These are phyloP conservation scores for Cyclotella atomus DNA, from an alignment of 108 stramenopile genomes.

Conservation along the genomic window DNA sequence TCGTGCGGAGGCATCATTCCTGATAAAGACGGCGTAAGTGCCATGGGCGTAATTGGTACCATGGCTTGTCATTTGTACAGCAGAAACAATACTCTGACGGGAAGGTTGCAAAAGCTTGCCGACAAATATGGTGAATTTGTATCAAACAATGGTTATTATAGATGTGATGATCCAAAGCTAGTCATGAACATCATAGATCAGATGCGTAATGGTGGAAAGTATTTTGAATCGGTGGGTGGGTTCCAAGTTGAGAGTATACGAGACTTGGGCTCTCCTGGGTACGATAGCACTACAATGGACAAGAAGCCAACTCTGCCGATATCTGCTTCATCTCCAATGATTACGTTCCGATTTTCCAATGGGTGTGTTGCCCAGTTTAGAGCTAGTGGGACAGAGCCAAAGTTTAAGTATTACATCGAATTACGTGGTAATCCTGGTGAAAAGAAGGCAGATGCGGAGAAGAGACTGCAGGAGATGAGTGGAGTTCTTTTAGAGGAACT, in stretches of 20 bases:
- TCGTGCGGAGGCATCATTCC: slow-evolving; percentile 88
- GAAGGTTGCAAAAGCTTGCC: slow-evolving; percentile 81
- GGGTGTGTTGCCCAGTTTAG: slow-evolving; percentile 94
- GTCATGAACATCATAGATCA: slow-evolving; percentile 78
- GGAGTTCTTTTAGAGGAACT: slow-evolving; percentile 74
- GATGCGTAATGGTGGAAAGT: slow-evolving; percentile 78
- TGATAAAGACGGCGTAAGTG: slow-evolving; percentile 93
- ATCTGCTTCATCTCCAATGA: slow-evolving; percentile 88
- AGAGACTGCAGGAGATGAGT: slow-evolving; percentile 69
- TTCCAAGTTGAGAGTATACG: slow-evolving; percentile 83
- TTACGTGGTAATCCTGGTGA: slow-evolving; percentile 84
- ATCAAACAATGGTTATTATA: slow-evolving; percentile 92
- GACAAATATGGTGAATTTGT: slow-evolving; percentile 92
- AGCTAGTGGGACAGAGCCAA: slow-evolving; percentile 97
- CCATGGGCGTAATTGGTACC: slow-evolving; percentile 84
- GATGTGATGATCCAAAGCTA: slow-evolving; percentile 78
- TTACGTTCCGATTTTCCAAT: slow-evolving; percentile 92
- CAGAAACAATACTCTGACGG: slow-evolving; percentile 60
- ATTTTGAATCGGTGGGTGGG: slow-evolving; percentile 63
- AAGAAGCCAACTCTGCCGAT: slow-evolving; percentile 82
- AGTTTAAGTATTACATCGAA: slow-evolving; percentile 98
- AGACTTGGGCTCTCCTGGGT: slow-evolving; percentile 86
- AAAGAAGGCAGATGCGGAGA: slow-evolving; percentile 61
- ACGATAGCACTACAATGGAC: slow-evolving; percentile 84
- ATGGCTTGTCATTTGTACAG: slow-evolving; percentile 73